Conservation (phyloP, 306 rosid genomes). For the Nissolia schottii region DNA sequence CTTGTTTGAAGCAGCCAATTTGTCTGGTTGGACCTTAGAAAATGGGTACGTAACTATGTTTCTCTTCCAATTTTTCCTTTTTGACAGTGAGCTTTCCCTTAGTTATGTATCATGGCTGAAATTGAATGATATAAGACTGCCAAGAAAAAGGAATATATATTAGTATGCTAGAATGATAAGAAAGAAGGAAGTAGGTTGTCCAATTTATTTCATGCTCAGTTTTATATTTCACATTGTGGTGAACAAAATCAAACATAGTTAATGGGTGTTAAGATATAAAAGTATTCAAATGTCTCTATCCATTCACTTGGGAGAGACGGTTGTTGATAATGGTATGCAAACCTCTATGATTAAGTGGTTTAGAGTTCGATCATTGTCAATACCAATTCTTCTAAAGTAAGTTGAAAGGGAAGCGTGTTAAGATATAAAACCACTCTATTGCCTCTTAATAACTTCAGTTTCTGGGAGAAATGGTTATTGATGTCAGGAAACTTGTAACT, state of each 20-base stretch:
- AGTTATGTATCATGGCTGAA: neutral
- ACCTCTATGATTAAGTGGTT: too few relatives aligned
- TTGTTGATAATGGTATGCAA: too few relatives aligned
- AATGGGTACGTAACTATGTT: slow-evolving; percentile 21
- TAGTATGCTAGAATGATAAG: neutral
- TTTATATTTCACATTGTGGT: neutral
- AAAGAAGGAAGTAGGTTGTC: neutral
- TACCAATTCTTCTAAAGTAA: too few relatives aligned
- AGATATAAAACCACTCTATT: too few relatives aligned
- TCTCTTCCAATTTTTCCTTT: neutral
- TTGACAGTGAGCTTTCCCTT: neutral
- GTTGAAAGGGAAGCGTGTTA: too few relatives aligned
- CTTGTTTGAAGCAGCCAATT: slow-evolving; percentile 35
- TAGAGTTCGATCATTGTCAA: too few relatives aligned
- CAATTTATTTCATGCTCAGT: neutral
- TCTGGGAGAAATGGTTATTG: too few relatives aligned
- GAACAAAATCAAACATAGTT: neutral
- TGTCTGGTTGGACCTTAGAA: slow-evolving; percentile 38
- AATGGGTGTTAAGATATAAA: too few relatives aligned
- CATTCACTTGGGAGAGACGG: too few relatives aligned
- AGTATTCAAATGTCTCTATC: too few relatives aligned
- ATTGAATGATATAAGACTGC: neutral
- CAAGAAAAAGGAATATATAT: neutral
- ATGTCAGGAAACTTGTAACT: neutral
- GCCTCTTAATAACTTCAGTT: too few relatives aligned